Percentiles rank a stretch among this genome's conserved stretches.
Evolutionary conservation across 495 filamentous ascomycete species (phyloP).

Genomic region (Podospora pseudoanserina): DNA sequence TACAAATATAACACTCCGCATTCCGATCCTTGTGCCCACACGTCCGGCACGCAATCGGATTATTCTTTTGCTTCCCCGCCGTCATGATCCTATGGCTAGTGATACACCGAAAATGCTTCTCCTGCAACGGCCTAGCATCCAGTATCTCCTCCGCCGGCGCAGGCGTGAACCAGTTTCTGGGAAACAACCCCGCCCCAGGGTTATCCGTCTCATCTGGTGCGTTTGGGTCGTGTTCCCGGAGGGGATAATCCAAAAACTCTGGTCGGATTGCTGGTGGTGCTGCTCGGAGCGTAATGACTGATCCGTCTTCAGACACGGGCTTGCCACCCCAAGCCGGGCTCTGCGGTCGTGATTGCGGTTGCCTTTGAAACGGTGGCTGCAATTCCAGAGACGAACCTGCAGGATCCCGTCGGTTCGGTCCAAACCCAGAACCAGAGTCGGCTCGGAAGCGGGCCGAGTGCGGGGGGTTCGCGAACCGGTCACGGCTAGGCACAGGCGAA

Average conservation of each 20-base stretch:
- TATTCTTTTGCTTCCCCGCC: conserved; percentile 25
- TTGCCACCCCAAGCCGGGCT: neutral
- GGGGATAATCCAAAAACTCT: neutral
- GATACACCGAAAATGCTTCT: conserved; percentile 25
- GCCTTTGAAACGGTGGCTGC: conserved; percentile 2
- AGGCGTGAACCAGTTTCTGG: conserved; percentile 28
- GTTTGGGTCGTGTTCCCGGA: conserved; percentile 10
- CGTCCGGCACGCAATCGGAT: conserved; percentile 29
- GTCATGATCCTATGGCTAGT: conserved; percentile 33
- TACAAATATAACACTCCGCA: conserved; percentile 29
- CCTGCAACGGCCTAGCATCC: conserved; percentile 26
- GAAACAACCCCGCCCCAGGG: conserved; percentile 32
- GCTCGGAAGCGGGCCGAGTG: conserved; percentile 6
- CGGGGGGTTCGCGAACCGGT: neutral
- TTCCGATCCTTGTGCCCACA: conserved; percentile 30
- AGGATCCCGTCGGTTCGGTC: conserved; percentile 19
- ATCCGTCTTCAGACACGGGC: conserved; percentile 24
- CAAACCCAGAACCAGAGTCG: neutral
- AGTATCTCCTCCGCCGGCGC: conserved; percentile 20
- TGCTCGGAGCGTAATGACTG: conserved; percentile 6
- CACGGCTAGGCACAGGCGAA: conserved; percentile 21
- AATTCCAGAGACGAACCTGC: neutral
- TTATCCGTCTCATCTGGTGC: conserved; percentile 25
- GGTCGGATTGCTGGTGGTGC: neutral
- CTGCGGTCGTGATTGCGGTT: neutral